Evolutionary conservation across 2,329 filamentous ascomycete genomes (phyloP), one percentile per base, ranked within the genome.

Genomic region (Phaeosphaeriaceae sp.): DNA sequence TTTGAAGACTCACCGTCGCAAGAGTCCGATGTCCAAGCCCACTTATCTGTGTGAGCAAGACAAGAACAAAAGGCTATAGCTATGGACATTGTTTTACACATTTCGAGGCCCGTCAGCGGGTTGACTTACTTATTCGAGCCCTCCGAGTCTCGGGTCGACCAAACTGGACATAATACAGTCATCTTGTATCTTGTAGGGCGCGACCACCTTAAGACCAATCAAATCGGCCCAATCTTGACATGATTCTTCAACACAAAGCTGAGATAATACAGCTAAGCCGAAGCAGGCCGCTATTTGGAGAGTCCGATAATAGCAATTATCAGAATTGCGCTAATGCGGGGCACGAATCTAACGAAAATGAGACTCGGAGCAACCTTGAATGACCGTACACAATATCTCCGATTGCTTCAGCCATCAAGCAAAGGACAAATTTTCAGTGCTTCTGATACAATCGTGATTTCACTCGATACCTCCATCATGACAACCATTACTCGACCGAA

Each of bases 401-500:
- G 15, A 13, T 17, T n/a, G 15, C 15, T n/a, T 40, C 3, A 40
- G 13, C 30, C 10, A 11, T 35, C 3, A 35, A 6, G 13, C 30
- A 35, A 35, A 15, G 10, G 35, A 40, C 13, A 3, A 6, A 15
- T 4, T 15, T 3, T 40, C 35, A 17, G n/a, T 15, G 5, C 15
- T n/a, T 40, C 35, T 40, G 35, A 17, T 3, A 15, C 17, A 17
- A 17, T 40, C 35, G 13, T n/a, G 17, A 17, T 15, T 35, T 35
- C 17, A 17, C 35, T 6, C 15, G 15, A 40, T 4, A n/a, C 4
- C 15, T n/a, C 35, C 35, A 40, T 40, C 13, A 40, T 40, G 35
- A 40, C 35, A 40, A 7, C 35, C 2, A 15, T 6, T 40, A n/a
- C 35, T 40, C 60, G 55, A 21, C 66, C 70, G 13, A 68, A 57